These are phyloP conservation scores for Corymbia maculata DNA, from an alignment of 345 rosid species.

Conservation along the genomic window DNA sequence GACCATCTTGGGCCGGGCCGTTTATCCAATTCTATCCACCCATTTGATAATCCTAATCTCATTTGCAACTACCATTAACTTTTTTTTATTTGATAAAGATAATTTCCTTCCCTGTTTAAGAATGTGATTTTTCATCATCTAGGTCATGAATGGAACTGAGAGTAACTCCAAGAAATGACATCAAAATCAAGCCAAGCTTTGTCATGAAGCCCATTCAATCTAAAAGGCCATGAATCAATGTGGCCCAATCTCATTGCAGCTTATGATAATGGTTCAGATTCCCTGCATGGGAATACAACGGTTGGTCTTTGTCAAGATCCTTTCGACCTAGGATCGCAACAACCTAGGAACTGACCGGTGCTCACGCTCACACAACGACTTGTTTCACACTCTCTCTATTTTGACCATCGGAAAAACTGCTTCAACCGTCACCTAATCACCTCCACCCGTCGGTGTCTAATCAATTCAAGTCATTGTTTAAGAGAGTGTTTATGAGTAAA, in stretches of 20 bases:
- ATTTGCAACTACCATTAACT: not conserved
- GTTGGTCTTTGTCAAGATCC: not conserved
- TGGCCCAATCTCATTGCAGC: not conserved
- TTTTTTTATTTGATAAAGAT: not conserved
- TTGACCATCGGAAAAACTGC: not conserved
- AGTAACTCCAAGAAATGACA: not conserved
- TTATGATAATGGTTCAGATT: not conserved
- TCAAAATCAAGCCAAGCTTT: not conserved
- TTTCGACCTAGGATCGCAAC: not conserved
- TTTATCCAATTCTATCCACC: not conserved
- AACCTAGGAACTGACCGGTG: not conserved
- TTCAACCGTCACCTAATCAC: not conserved
- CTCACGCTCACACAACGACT: not conserved
- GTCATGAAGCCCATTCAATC: not conserved
- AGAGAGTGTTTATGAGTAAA: not conserved
- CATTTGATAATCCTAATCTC: not conserved
- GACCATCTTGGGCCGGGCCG: too few species aligned
- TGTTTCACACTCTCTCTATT: not conserved
- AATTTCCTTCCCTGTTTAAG: not conserved
- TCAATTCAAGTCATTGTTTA: not conserved
- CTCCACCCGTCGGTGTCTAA: not conserved
- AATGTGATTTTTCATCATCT: not conserved
- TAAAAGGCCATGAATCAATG: not conserved
- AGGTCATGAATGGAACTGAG: not conserved
- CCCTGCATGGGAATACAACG: not conserved